A percentile compares a stretch with the other conserved stretches of the same genome.
phyloP scores from a whole-genome alignment of 1,284 basidiomycete species.

The Cryptococcus sp. region DNA sequence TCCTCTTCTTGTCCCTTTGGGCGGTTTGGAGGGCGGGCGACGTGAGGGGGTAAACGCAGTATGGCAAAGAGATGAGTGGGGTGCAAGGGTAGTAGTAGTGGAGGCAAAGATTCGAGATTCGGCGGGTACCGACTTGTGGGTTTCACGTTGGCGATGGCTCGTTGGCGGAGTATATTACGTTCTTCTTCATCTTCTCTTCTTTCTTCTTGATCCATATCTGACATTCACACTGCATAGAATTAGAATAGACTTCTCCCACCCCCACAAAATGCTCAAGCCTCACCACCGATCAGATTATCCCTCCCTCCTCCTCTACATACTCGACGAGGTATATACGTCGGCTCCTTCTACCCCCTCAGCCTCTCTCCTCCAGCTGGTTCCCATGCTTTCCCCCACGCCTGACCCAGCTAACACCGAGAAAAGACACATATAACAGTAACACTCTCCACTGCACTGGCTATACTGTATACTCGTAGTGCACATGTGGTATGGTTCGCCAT shows the following conservation, averaged over 20 bases:
- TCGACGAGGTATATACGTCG: slow-evolving; percentile 39
- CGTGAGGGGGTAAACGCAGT: no score
- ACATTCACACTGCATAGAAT: not conserved
- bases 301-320: slow-evolving; percentile 33
- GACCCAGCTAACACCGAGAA: not conserved
- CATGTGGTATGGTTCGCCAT: slow-evolving; percentile 65
- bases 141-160: not conserved
- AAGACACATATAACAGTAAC: slow-evolving; percentile 58
- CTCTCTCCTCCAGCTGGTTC: not conserved
- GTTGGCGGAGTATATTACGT: no score
- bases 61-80: not conserved
- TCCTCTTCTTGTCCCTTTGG: not conserved
- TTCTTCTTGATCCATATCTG: not conserved
- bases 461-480: slow-evolving; percentile 66
- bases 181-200: not conserved
- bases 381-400: no score
- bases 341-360: no score
- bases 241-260: no score
- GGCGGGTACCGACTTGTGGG: not conserved
- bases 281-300: slow-evolving; percentile 42
- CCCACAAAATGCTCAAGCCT: slow-evolving; percentile 22
- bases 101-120: not conserved
- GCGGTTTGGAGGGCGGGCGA: not conserved
- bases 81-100: not conserved
- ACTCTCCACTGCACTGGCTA: slow-evolving; percentile 56